These are phyloP conservation scores for Fusarium sp. DNA, from an alignment of 2,329 filamentous ascomycete species.

Conservation along the genomic window DNA sequence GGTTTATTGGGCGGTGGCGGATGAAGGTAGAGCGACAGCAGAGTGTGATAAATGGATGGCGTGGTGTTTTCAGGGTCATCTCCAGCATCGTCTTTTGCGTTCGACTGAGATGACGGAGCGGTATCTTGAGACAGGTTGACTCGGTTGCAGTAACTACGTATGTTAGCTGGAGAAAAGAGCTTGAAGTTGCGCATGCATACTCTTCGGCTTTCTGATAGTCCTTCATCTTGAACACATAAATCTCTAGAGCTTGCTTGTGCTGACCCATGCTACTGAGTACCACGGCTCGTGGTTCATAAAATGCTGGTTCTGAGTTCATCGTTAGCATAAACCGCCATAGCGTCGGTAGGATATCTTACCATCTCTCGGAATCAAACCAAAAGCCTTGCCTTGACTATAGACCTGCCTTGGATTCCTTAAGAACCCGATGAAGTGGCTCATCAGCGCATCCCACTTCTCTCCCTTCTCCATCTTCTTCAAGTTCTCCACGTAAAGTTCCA, in stretches of 20 bases:
- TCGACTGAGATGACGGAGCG: conserved; percentile 54
- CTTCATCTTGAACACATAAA: conserved; percentile 95
- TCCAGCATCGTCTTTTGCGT: conserved; percentile 53
- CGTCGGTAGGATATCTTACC: conserved; percentile 66
- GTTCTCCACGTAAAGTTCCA: conserved; percentile 78
- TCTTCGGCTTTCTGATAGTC: conserved; percentile 94
- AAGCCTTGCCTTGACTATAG: conserved; percentile 85
- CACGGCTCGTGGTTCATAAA: conserved; percentile 91
- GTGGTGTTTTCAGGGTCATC: conserved; percentile 65
- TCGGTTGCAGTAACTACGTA: conserved; percentile 85
- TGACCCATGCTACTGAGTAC: conserved; percentile 95
- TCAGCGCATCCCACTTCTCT: conserved; percentile 70
- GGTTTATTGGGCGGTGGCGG: conserved; percentile 81
- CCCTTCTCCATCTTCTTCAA: conserved; percentile 61
- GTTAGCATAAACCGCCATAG: conserved; percentile 18
- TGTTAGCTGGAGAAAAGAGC: conserved; percentile 38
- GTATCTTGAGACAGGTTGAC: conserved; percentile 76
- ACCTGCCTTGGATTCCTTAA: conserved; percentile 79
- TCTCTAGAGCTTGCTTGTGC: conserved; percentile 95
- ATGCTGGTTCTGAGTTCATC: conserved; percentile 76
- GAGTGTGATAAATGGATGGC: conserved; percentile 90
- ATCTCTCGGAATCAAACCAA: conserved; percentile 83
- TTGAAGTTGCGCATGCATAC: conserved; percentile 64
- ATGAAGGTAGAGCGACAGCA: conserved; percentile 89
- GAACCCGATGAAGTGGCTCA: conserved; percentile 80